Evolutionary conservation across 2,329 filamentous ascomycete genomes (phyloP), one percentile per base, ranked within the genome.

Genomic region (Colletotrichum kahawae): DNA sequence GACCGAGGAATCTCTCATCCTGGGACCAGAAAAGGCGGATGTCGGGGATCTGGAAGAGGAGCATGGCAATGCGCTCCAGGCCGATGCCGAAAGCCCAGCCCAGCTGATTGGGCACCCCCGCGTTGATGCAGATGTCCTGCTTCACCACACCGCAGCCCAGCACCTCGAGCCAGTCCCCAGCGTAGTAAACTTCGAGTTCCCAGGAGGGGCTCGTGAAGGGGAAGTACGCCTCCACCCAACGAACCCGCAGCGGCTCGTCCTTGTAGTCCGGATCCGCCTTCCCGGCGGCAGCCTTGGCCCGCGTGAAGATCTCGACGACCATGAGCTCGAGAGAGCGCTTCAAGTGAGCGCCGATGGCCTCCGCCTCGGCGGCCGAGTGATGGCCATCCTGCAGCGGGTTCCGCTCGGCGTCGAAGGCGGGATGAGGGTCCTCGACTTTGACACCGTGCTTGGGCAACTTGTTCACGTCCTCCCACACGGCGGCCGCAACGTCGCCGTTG

Each of bases 191-290:
- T 82, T 99, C 97, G 29, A 99, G 90, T 83, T 99, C 97, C 94
- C 95, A 99, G 8, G 94, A 97, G 0, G 97, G 97, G 73, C 93
- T 96, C 1, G 97, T 99, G 83, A 98, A 98, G 51, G 97, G 97
- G 85, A 99, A 99, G 85, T 97, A 98, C 2, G 97, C 95, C 84
- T 98, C 96, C 9, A 98, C 93, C 97, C 97, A 99, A 78, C 97
- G 92, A 80, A 98, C 93, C 79, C 92, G 93, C 51, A 98, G 87
- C 6, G 95, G 95, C 80, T 97, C 94, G 65, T 92, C 88, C 24
- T 86, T 82, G 77, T 86, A 88, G 69, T 86, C 80, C 7, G 87
- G 86, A 65, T 90, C 87, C 7, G 87, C 86, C 74, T 86, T 87
- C 18, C 88, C 85, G 8, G 92, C 91, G 6, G 93, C 94, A 65